phyloP scores from a whole-genome alignment of 345 rosid species.

The Citrus cavaleriei region DNA sequence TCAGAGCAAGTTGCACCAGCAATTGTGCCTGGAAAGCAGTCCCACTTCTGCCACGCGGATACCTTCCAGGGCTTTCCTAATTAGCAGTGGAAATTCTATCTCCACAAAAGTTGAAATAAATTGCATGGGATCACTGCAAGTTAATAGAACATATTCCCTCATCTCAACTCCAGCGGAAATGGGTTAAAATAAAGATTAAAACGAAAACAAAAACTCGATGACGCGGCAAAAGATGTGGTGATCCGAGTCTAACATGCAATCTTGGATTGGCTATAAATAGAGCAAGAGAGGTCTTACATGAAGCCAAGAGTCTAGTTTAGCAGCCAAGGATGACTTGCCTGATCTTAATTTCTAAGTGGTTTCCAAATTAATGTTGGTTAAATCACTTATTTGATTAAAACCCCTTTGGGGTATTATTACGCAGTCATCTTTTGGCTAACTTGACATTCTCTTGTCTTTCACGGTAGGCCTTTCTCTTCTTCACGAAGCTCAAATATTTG shows the following conservation, averaged over 20 bases:
- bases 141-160: constrained; percentile 12
- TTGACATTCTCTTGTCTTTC: not conserved
- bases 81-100: not conserved
- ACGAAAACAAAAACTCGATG: not conserved
- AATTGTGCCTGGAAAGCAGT: not conserved
- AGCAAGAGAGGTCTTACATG: not conserved
- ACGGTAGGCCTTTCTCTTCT: constrained; percentile 1
- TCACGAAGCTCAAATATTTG: not conserved
- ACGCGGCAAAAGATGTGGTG: not conserved
- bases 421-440: not conserved
- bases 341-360: not conserved
- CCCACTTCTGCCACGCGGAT: not conserved
- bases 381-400: not conserved
- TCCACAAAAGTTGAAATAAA: not conserved
- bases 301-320: not conserved
- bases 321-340: constrained; percentile 5
- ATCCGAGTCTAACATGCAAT: not conserved
- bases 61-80: not conserved
- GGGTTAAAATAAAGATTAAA: not conserved
- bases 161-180: not conserved
- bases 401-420: not conserved
- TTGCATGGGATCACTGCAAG: not conserved
- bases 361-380: not conserved
- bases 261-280: not conserved
- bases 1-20: not conserved